These are phyloP conservation scores for Phaeosphaeriaceae sp. DNA, from an alignment of 2,329 filamentous ascomycete genomes.

Conservation along the genomic window DNA sequence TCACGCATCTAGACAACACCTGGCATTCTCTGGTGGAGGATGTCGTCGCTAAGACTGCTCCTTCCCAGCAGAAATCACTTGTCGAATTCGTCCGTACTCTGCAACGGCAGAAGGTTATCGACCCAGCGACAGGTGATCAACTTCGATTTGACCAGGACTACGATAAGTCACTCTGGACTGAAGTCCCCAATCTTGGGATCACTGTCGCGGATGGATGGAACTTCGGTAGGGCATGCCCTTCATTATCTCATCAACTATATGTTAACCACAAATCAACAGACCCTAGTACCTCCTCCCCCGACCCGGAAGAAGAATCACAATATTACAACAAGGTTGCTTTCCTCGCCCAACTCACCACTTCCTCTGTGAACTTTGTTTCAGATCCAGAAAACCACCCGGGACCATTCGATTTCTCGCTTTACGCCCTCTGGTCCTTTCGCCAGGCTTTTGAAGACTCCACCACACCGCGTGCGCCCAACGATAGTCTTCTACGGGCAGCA, in stretches of 20 bases:
- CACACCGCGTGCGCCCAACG: not conserved
- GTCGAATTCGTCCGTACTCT: not conserved
- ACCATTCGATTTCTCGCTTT: constrained; percentile 6
- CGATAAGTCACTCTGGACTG: constrained; percentile 1
- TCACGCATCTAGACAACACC: not conserved
- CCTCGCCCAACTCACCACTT: not conserved
- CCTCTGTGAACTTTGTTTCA: not conserved
- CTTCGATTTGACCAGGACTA: not conserved
- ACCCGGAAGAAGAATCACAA: not conserved
- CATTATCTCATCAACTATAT: not conserved
- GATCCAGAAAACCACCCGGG: not conserved
- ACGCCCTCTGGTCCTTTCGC: constrained; percentile 2
- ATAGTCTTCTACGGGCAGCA: not conserved
- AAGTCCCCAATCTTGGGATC: constrained; percentile 1
- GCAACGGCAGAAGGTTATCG: constrained; percentile 1
- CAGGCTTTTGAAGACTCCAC: not conserved
- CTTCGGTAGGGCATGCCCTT: not conserved
- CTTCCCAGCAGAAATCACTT: not conserved
- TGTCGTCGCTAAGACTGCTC: not conserved
- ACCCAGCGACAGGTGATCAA: constrained; percentile 1
- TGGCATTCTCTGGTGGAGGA: constrained; percentile 1
- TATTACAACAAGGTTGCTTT: constrained; percentile 5
- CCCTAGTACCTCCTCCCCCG: not conserved
- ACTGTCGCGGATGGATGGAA: constrained; percentile 3
- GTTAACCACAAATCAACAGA: not conserved